A percentile compares a stretch with the other conserved stretches of the same genome.
Conservation (phyloP, 1,284 basidiomycete genomes). For the Sphaerobolus stellatus region DNA sequence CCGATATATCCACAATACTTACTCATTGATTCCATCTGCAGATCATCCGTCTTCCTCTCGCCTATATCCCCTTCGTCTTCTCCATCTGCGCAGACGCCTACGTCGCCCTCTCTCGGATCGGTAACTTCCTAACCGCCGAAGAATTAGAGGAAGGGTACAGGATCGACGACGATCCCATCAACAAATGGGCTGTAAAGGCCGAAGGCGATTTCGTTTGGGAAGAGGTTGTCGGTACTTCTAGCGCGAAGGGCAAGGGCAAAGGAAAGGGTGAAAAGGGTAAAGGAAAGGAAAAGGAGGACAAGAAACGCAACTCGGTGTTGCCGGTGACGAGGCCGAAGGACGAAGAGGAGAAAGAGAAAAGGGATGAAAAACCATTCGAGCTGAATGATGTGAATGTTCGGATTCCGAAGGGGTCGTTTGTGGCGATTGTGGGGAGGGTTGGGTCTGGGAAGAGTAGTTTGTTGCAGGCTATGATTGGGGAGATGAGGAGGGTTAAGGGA, state of each 20-base stretch:
- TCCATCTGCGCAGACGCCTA: constrained; percentile 55
- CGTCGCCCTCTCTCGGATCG: constrained; percentile 61
- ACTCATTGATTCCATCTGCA: constrained; percentile 21
- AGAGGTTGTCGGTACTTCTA: constrained; percentile 3
- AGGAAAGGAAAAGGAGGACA: constrained; percentile 8
- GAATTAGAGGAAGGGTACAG: constrained; percentile 55
- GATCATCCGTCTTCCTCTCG: constrained; percentile 57
- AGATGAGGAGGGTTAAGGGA: constrained; percentile 69
- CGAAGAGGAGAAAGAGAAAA: constrained; percentile 19
- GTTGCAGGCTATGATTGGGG: constrained; percentile 72
- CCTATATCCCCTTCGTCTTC: constrained; percentile 53
- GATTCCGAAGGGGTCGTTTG: constrained; percentile 61
- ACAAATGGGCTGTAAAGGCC: constrained; percentile 51
- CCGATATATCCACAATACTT: neutral
- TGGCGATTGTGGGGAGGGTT: constrained; percentile 71
- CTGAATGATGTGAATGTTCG: constrained; percentile 56
- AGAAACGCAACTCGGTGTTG: constrained; percentile 14
- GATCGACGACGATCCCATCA: constrained; percentile 25
- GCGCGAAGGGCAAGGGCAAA: constrained; percentile 1
- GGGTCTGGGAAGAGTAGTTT: constrained; percentile 75
- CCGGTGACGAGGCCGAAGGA: constrained; percentile 18
- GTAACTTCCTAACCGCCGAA: constrained; percentile 61
- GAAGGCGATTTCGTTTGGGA: constrained; percentile 72
- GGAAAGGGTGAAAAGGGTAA: constrained; percentile 4
- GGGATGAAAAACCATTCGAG: constrained; percentile 60